Conservation (phyloP, 768 basidiomycete species). For the Candolleomyces aberdarensis region DNA sequence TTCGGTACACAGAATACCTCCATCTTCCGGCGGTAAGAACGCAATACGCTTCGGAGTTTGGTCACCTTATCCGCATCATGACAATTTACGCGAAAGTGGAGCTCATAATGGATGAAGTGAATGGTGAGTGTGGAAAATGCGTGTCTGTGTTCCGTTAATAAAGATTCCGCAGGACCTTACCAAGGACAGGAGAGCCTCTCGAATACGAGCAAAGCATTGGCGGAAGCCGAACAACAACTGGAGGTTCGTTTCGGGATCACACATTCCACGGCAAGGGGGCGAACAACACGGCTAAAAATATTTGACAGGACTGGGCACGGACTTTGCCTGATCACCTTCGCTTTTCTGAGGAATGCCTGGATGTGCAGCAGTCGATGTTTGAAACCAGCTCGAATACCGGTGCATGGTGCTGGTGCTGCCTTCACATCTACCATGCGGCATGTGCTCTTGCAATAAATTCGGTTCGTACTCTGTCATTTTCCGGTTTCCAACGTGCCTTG, state of each 20-base stretch:
- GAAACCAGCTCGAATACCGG: constrained; percentile 76
- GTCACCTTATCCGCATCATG: constrained; percentile 69
- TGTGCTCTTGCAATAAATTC: constrained; percentile 60
- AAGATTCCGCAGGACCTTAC: constrained; percentile 11
- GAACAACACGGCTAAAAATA: constrained; percentile 2
- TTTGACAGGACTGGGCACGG: constrained; percentile 55
- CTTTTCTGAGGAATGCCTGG: constrained; percentile 67
- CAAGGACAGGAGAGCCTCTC: constrained; percentile 33
- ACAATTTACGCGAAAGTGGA: constrained; percentile 64
- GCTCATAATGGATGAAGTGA: constrained; percentile 47
- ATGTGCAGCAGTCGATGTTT: constrained; percentile 71
- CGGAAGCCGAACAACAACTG: constrained; percentile 42
- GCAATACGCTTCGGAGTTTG: constrained; percentile 67
- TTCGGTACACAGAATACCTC: constrained; percentile 55
- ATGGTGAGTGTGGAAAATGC: constrained; percentile 34
- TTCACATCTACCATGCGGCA: constrained; percentile 72
- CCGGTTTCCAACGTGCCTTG: background rate
- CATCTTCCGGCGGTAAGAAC: constrained; percentile 59
- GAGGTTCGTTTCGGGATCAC: constrained; percentile 24
- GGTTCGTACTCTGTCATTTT: constrained; percentile 39
- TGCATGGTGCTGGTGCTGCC: constrained; percentile 77
- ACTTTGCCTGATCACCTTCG: constrained; percentile 70
- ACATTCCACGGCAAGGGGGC: constrained; percentile 5
- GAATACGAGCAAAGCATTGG: constrained; percentile 32
- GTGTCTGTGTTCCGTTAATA: constrained; percentile 12